phyloP scores from a whole-genome alignment of 2,329 filamentous ascomycete genomes.

The Fusarium subglutinans region DNA sequence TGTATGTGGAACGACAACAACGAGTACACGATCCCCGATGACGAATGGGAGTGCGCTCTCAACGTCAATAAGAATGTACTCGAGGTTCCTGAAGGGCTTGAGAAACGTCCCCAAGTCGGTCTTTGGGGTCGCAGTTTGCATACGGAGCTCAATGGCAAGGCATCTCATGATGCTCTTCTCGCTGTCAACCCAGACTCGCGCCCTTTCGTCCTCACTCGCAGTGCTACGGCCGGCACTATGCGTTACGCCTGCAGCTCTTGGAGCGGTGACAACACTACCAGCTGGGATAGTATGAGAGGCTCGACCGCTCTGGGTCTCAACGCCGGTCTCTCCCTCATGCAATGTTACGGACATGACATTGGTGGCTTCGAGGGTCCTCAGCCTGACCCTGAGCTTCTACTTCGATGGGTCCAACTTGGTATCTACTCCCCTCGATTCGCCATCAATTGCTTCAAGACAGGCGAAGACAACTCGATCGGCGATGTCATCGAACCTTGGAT shows the following conservation, averaged over 20 bases:
- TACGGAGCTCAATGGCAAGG: constrained; percentile 76
- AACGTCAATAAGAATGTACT: constrained; percentile 49
- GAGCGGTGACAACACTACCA: constrained; percentile 80
- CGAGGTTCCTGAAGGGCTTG: constrained; percentile 47
- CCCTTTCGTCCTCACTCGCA: constrained; percentile 75
- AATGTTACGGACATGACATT: constrained; percentile 78
- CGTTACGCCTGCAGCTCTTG: constrained; percentile 76
- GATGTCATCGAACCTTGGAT: constrained; percentile 84
- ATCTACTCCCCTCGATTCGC: constrained; percentile 76
- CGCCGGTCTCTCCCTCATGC: constrained; percentile 73
- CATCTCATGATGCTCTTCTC: constrained; percentile 73
- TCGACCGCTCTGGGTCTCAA: constrained; percentile 75
- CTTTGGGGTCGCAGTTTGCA: constrained; percentile 76
- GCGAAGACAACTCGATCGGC: constrained; percentile 71
- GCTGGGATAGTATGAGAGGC: constrained; percentile 77
- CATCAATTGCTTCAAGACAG: constrained; percentile 83
- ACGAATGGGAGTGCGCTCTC: constrained; percentile 71
- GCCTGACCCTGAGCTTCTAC: constrained; percentile 73
- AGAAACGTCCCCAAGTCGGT: constrained; percentile 62
- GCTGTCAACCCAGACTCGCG: constrained; percentile 66
- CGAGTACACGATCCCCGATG: constrained; percentile 74
- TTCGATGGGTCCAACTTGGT: constrained; percentile 78
- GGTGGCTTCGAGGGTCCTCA: constrained; percentile 80
- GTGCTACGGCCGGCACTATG: constrained; percentile 76
- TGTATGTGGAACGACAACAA: constrained; percentile 86